phyloP scores from a whole-genome alignment of 306 rosid species.

The Prunus persica region DNA sequence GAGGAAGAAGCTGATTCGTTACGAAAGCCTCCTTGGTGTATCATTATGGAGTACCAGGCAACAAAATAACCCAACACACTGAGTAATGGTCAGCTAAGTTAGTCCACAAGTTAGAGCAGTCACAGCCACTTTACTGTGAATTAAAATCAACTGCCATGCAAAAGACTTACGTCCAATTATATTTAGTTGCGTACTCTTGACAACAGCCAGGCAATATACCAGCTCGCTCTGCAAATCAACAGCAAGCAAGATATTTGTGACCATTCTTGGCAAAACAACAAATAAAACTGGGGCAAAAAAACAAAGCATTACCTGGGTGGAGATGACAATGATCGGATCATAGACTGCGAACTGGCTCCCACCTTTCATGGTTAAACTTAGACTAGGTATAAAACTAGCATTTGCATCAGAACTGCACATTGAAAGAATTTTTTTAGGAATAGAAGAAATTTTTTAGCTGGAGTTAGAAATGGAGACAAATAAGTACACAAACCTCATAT shows the following conservation, averaged over 20 bases:
- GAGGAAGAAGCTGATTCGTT: not conserved
- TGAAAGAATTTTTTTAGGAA: constrained; percentile 11
- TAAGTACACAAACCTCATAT: constrained; percentile 59
- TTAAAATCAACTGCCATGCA: constrained; percentile 16
- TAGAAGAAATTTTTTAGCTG: constrained; percentile 19
- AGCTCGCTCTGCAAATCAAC: constrained; percentile 58
- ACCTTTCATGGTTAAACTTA: constrained; percentile 82
- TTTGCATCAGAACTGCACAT: constrained; percentile 70
- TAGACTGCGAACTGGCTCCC: constrained; percentile 65
- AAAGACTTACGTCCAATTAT: constrained; percentile 86
- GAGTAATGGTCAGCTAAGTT: not conserved
- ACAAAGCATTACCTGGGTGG: constrained; percentile 53
- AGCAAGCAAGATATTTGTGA: constrained; percentile 21
- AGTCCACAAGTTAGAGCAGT: not conserved
- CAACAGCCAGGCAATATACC: constrained; percentile 84
- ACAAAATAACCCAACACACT: not conserved
- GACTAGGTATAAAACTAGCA: constrained; percentile 61
- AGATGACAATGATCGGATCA: constrained; percentile 79
- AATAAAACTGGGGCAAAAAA: constrained; percentile 3
- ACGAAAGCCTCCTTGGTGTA: not conserved
- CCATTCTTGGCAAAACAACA: constrained; percentile 19
- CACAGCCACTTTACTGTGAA: constrained; percentile 5
- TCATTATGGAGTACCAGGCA: not conserved
- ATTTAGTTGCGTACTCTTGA: constrained; percentile 70
- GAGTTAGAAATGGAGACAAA: not conserved